phyloP scores from a whole-genome alignment of 2,329 filamentous ascomycete species.

The Penicillium expansum region DNA sequence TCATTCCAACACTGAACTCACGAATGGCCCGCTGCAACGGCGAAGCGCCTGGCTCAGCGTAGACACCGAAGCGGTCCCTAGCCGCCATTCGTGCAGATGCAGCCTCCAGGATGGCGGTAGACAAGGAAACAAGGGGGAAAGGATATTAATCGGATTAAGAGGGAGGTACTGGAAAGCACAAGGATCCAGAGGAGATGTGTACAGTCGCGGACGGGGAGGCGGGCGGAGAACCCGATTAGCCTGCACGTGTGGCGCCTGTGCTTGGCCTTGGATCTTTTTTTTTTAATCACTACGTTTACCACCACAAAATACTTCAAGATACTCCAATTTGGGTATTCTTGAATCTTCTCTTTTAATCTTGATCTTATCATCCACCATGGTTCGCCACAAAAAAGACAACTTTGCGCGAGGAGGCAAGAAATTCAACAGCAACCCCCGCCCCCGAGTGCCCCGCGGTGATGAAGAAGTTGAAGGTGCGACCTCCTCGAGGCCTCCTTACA shows the following conservation, averaged over 20 bases:
- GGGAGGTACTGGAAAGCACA: conserved; percentile 8
- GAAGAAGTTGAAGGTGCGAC: conserved; percentile 37
- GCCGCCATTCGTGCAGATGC: conserved; percentile 92
- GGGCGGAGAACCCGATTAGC: conserved; percentile 21
- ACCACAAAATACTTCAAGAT: not conserved
- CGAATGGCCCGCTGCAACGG: conserved; percentile 92
- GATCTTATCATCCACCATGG: conserved; percentile 56
- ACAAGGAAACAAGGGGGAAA: conserved; percentile 5
- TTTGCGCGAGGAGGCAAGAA: conserved; percentile 71
- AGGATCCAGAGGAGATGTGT: conserved; percentile 13
- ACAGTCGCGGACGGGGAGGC: conserved; percentile 17
- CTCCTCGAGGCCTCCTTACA: conserved; percentile 58
- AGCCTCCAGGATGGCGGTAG: conserved; percentile 71
- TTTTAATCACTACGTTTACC: conserved; percentile 8
- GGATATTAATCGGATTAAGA: conserved; percentile 5
- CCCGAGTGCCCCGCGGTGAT: conserved; percentile 47
- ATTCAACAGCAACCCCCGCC: conserved; percentile 59
- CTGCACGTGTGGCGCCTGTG: conserved; percentile 30
- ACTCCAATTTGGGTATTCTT: not conserved
- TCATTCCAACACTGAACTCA: conserved; percentile 36
- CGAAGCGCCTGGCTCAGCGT: conserved; percentile 73
- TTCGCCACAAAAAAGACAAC: conserved; percentile 92
- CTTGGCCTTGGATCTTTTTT: conserved; percentile 14
- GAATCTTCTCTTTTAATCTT: not conserved
- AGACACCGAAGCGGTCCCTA: conserved; percentile 86